A percentile compares a stretch with the other conserved stretches of the same genome.
Conservation (phyloP, 2,329 filamentous ascomycete species). For the Cladorrhinum sp. region DNA sequence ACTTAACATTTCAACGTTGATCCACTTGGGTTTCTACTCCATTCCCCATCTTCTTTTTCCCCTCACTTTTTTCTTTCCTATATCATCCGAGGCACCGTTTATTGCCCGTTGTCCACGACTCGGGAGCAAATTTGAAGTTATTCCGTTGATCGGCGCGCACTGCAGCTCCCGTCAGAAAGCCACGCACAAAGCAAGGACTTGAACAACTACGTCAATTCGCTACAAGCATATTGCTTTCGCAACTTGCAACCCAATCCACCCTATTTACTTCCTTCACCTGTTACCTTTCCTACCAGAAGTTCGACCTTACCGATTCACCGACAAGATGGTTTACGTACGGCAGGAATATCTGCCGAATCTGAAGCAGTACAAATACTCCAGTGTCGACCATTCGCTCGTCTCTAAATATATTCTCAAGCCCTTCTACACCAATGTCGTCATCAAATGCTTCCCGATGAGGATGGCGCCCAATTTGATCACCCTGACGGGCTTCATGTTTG, state of each 20-base stretch:
- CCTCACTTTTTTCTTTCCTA: background rate
- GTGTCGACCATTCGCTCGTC: slow-evolving; percentile 83
- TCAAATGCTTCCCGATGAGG: slow-evolving; percentile 89
- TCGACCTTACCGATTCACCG: background rate
- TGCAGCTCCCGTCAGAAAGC: background rate
- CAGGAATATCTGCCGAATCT: slow-evolving; percentile 85
- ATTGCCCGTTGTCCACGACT: background rate
- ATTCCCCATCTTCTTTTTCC: background rate
- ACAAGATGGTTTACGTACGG: slow-evolving; percentile 87
- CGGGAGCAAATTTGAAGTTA: too few species aligned
- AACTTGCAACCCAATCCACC: background rate
- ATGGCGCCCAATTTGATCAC: slow-evolving; percentile 93
- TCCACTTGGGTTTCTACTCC: background rate
- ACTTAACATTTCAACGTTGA: background rate
- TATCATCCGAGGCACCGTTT: background rate
- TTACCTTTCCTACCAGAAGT: background rate
- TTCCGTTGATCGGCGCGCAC: background rate
- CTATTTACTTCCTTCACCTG: background rate
- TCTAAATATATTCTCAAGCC: slow-evolving; percentile 96
- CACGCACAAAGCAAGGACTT: background rate
- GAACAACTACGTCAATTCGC: background rate
- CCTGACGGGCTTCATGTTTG: slow-evolving; percentile 83
- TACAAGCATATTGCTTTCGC: background rate
- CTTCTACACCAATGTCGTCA: slow-evolving; percentile 93
- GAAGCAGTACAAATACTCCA: slow-evolving; percentile 92